Evolutionary conservation across 164 flowering plant species (phyloP), one percentile per base, ranked within the genome.

Genomic region (Saururus chinensis): DNA sequence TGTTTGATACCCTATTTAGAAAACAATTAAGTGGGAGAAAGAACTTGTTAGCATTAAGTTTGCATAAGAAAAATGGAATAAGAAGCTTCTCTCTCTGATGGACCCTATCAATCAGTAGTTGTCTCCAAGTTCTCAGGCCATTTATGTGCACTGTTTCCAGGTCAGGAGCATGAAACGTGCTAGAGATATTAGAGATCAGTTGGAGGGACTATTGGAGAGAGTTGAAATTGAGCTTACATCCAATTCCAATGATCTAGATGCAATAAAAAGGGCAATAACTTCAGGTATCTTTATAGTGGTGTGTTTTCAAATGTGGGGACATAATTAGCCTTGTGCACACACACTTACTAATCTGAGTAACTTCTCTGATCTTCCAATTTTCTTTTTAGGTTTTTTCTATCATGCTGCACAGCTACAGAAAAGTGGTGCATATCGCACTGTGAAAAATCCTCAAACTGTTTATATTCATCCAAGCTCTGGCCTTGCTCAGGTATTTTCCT

Each of bases 91-190:
- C 37, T 30, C 37, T 30, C 37, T 6, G 37, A 2, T 30, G 37
- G 37, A 30, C 37, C 17, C 17, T 12, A 45, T 45, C 17, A 45
- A 2, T 45, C 4, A 45, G 2, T 12, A 12, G 17, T 45, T 12
- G 49, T 12, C 17, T 45, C 49, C 49, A 12, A 45, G 16, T 45
- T 45, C 17, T 45, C 17, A 17, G 49, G 17, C 17, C 7, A 45
- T 45, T 45, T 45, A 9, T 30, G 37, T 30, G 49, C 11, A 12
- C 11, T 45, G 14, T 45, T 45, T 45, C 56, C 60, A 90, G 98
- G 96, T 92, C 13, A 81, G 92, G 74, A 93, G 96, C 75, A 91
- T 95, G 99, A 95, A 95, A 69, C 87, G 95, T 57, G 98, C 99
- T 3, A 79, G 99, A 74, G 98, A 91, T 66, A 83, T 91, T 16